Conservation (phyloP, 768 basidiomycete genomes). For the Boletus bicolor region DNA sequence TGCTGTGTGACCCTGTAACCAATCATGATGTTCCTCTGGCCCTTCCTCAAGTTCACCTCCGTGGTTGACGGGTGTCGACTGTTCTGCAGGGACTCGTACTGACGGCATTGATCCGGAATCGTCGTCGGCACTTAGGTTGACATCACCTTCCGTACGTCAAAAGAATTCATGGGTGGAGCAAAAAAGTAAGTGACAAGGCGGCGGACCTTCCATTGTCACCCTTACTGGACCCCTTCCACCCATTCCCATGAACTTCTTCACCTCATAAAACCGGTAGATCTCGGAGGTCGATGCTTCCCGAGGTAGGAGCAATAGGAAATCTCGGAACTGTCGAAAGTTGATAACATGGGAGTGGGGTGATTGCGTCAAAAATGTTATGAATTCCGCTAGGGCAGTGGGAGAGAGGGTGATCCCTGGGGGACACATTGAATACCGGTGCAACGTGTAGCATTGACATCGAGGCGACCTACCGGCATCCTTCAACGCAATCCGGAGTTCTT, state of each 20-base stretch:
- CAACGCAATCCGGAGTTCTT: constrained; percentile 60
- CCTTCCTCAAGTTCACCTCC: constrained; percentile 50
- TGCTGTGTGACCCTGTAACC: constrained; percentile 68
- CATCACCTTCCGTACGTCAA: constrained; percentile 58
- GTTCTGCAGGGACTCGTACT: constrained; percentile 12
- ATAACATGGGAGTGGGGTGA: constrained; percentile 66
- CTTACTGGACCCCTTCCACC: constrained; percentile 77
- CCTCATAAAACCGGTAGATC: constrained; percentile 81
- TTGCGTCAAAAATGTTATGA: constrained; percentile 75
- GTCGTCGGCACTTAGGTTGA: constrained; percentile 74
- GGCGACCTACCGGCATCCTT: constrained; percentile 59
- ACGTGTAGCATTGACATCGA: constrained; percentile 17
- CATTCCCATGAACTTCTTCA: constrained; percentile 62
- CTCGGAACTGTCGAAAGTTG: constrained; percentile 82
- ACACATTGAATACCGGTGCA: constrained; percentile 14
- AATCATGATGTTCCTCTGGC: constrained; percentile 56
- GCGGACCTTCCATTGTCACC: constrained; percentile 85
- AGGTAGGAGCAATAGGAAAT: constrained; percentile 85
- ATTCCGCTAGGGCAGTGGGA: constrained; percentile 69
- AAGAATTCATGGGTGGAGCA: constrained; percentile 18
- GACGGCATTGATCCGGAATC: constrained; percentile 42
- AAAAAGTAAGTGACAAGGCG: constrained; percentile 11
- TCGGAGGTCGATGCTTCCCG: constrained; percentile 77
- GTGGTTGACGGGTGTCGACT: constrained; percentile 24
- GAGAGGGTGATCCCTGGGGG: constrained; percentile 67